Conservation (phyloP, 352 stramenopile genomes). For the Phytophthora agathidicida region DNA sequence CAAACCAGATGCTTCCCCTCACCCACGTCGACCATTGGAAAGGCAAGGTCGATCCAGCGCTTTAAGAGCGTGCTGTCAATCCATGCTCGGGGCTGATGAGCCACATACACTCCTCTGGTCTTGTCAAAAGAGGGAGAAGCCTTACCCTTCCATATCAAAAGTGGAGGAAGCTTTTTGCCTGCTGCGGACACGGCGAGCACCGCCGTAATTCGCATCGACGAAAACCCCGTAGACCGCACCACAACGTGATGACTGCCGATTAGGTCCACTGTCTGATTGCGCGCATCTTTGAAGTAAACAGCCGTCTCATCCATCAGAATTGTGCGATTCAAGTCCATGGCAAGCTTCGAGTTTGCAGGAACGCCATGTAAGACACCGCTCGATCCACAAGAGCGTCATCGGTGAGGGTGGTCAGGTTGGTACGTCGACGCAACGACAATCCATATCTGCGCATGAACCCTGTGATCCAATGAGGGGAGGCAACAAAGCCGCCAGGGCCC, state of each 20-base stretch:
- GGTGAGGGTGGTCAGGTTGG: slow-evolving; percentile 26
- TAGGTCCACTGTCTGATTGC: slow-evolving; percentile 19
- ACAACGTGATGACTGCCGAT: slow-evolving; percentile 28
- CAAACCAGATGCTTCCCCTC: slow-evolving; percentile 14
- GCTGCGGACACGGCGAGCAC: slow-evolving; percentile 14
- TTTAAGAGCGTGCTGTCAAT: slow-evolving; percentile 9
- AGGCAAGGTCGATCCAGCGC: slow-evolving; percentile 3
- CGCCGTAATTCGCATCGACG: slow-evolving; percentile 27
- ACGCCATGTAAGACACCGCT: slow-evolving; percentile 13
- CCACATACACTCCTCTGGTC: slow-evolving; percentile 21
- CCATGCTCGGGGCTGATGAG: slow-evolving; percentile 12
- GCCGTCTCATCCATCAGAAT: slow-evolving; percentile 35
- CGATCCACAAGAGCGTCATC: slow-evolving; percentile 18
- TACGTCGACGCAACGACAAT: slow-evolving; percentile 24
- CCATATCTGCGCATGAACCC: slow-evolving; percentile 34
- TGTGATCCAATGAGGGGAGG: slow-evolving; percentile 29
- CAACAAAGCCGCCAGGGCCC: slow-evolving; percentile 9
- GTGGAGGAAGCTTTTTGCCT: slow-evolving; percentile 18
- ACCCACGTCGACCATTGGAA: slow-evolving; percentile 4
- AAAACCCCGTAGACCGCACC: slow-evolving; percentile 28
- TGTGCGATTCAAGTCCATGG: slow-evolving; percentile 16
- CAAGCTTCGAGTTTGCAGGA: not conserved
- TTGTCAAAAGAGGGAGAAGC: slow-evolving; percentile 15
- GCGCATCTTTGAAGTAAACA: slow-evolving; percentile 34
- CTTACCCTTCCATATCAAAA: no score